Conservation (phyloP, 805 yeast species). For the Citeromyces nyonsensis region DNA sequence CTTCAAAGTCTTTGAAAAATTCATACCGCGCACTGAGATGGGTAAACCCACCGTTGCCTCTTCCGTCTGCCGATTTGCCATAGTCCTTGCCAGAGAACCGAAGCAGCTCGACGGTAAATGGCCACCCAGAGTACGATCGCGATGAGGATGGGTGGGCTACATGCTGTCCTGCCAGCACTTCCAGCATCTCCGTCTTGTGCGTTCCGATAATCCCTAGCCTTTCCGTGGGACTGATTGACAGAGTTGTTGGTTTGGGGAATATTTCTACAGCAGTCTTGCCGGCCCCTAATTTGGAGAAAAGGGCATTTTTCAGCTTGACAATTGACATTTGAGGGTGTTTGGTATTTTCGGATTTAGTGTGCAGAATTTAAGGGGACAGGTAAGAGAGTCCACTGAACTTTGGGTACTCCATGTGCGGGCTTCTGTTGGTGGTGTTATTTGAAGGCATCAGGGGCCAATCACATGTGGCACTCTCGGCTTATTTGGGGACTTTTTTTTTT, state of each 20-base stretch:
- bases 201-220: conserved; percentile 41
- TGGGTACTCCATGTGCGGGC: too few species aligned
- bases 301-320: too few species aligned
- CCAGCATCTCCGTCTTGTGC: conserved; percentile 12
- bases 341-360: too few species aligned
- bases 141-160: conserved; percentile 34
- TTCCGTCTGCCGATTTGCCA: conserved; percentile 14
- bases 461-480: too few species aligned
- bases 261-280: conserved; percentile 5
- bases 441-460: too few species aligned
- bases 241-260: conserved; percentile 22
- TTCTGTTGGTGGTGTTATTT: too few species aligned
- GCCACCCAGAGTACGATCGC: conserved; percentile 25
- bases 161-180: conserved; percentile 37
- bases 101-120: conserved; percentile 23
- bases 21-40: conserved; percentile 88
- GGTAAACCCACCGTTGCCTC: conserved; percentile 31
- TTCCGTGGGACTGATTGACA: conserved; percentile 21
- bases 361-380: too few species aligned
- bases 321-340: too few species aligned
- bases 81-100: conserved; percentile 17
- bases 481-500: too few species aligned
- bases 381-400: too few species aligned
- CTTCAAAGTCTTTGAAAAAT: conserved; percentile 59
- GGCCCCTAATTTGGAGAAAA: too few species aligned